Evolutionary conservation across 2,329 filamentous ascomycete species (phyloP), one percentile per base, ranked within the genome.

Genomic region (Alternaria sp.): DNA sequence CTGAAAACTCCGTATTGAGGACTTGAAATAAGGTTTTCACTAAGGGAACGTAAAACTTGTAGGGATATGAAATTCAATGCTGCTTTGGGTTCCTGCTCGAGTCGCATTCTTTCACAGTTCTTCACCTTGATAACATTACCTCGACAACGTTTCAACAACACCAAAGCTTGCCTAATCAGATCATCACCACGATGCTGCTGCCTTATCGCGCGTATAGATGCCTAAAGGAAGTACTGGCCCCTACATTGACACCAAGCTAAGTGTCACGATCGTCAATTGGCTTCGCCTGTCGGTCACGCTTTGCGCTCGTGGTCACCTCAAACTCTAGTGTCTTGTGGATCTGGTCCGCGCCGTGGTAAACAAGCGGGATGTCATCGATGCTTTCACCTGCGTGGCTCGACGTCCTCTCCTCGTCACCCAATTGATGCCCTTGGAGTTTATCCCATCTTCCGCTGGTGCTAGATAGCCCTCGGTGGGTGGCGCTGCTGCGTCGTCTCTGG

Each of bases 241-340:
- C 28, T 18, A 34, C 28, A 22, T 18, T 32, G 44, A 34, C 20
- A 32, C 28, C 44, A 47, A 47, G 44, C 44, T 47, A 47, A 28
- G 18, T 47, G n/a, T 36, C 5, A 36, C 32, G 14, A 36, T 47
- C 43, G n/a, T 32, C 43, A 47, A 30, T 47, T 32, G n/a, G 43
- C 26, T 47, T 47, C 43, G 43, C 26, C 43, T n/a, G 28, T 47
- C 43, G 43, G 26, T 30, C 26, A n/a, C 43, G n/a, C 43, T 4
- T 47, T 12, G 43, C 43, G 3, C 26, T 47, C 43, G 26, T 47
- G 16, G 43, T 47, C 43, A 47, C 26, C 16, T 47, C 20, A 47
- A 47, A 32, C 43, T 47, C 43, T 20, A 47, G 43, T 28, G 43
- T 47, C 43, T 47, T 47, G 26, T 47, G 43, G 26, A 47, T 47